A percentile compares a stretch with the other conserved stretches of the same genome.
These are phyloP conservation scores for Pseudophaeomoniella oleicola DNA, from an alignment of 2,329 filamentous ascomycete species.

Conservation along the genomic window DNA sequence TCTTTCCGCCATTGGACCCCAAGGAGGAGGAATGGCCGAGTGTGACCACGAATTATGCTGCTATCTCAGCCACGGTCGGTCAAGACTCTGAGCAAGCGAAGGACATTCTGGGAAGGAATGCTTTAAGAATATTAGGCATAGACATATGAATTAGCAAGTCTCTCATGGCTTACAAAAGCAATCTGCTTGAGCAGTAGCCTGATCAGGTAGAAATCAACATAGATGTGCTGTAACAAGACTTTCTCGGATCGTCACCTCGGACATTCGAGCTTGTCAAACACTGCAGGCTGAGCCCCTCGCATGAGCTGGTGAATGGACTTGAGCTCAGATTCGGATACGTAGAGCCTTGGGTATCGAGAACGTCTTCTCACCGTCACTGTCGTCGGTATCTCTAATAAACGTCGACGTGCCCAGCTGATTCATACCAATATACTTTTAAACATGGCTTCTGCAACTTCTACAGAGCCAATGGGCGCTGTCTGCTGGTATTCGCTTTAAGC, in stretches of 20 bases:
- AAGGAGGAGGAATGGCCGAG: constrained; percentile 27
- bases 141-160: constrained; percentile 9
- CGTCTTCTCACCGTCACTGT: too few relatives aligned
- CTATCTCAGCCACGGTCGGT: constrained; percentile 23
- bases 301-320: too few relatives aligned
- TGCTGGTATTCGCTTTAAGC: background rate
- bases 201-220: too few relatives aligned
- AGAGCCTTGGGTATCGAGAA: too few relatives aligned
- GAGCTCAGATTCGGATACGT: too few relatives aligned
- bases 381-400: too few relatives aligned
- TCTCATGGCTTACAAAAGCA: background rate
- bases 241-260: background rate
- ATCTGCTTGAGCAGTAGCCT: too few relatives aligned
- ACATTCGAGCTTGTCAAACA: too few relatives aligned
- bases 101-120: constrained; percentile 29
- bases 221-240: background rate
- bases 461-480: background rate
- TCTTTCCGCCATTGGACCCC: constrained; percentile 25
- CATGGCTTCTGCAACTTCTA: background rate
- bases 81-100: constrained; percentile 16
- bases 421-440: too few relatives aligned
- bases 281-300: too few relatives aligned
- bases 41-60: constrained; percentile 31
- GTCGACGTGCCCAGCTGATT: too few relatives aligned
- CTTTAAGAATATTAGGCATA: constrained; percentile 25